phyloP scores from a whole-genome alignment of 768 basidiomycete species.

The Mycena filopes region DNA sequence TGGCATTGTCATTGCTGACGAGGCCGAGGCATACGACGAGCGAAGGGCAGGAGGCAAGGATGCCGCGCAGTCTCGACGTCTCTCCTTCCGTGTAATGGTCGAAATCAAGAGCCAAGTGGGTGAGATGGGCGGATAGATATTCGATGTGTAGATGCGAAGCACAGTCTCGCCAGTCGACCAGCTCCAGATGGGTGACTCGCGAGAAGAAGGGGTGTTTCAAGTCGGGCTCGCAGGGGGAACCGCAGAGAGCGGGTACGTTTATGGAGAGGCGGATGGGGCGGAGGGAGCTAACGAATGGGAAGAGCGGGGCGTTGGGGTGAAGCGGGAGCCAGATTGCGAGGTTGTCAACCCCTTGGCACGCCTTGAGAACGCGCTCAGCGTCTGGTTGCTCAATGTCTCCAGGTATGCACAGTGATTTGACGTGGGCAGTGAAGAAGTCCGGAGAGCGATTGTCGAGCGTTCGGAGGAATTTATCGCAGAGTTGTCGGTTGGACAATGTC shows the following conservation, averaged over 20 bases:
- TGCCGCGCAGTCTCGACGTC: conserved; percentile 27
- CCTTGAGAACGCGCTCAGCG: conserved; percentile 34
- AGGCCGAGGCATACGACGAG: conserved; percentile 38
- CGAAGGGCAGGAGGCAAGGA: conserved; percentile 34
- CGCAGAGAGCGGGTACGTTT: conserved; percentile 37
- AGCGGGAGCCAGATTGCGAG: conserved; percentile 38
- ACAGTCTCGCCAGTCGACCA: conserved; percentile 39
- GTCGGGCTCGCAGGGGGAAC: conserved; percentile 23
- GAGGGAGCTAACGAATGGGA: conserved; percentile 33
- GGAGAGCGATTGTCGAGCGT: conserved; percentile 32
- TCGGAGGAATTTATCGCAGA: conserved; percentile 35
- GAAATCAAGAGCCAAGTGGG: conserved; percentile 39
- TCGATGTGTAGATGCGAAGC: conserved; percentile 12
- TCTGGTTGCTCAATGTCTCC: conserved; percentile 33
- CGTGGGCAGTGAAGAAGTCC: conserved; percentile 36
- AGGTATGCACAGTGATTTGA: conserved; percentile 42
- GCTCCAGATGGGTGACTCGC: conserved; percentile 37
- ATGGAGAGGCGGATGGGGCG: conserved; percentile 39
- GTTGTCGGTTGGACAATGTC: conserved; percentile 29
- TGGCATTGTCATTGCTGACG: conserved; percentile 33
- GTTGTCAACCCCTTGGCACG: conserved; percentile 40
- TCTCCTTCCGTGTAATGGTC: conserved; percentile 27
- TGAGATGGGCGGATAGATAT: conserved; percentile 32
- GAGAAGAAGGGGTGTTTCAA: conserved; percentile 40
- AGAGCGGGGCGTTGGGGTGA: conserved; percentile 26